Evolutionary conservation across 2,329 filamentous ascomycete genomes (phyloP).

Genomic region (Malbranchea cinnamomea): DNA sequence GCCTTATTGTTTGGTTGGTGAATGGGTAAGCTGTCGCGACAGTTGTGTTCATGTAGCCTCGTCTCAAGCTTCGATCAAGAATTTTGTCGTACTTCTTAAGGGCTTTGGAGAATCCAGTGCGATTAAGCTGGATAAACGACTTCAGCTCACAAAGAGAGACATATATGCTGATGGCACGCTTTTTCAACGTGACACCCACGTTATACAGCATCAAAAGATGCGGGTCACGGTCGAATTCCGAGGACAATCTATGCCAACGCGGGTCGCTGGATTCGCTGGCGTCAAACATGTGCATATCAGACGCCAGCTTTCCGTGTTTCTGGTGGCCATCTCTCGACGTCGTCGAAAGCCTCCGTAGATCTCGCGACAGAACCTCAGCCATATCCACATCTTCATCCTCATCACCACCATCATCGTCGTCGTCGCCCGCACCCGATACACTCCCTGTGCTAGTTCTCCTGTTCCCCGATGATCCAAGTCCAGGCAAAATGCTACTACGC

Average conservation of each 20-base stretch:
- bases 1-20: conserved; percentile 52
- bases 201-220: conserved; percentile 57
- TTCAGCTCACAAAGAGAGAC: conserved; percentile 90
- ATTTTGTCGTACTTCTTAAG: conserved; percentile 99
- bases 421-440: conserved; percentile 39
- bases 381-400: conserved; percentile 51
- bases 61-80: conserved; percentile 64
- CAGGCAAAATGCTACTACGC: conserved; percentile 38
- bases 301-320: too few species aligned
- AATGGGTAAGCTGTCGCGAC: conserved; percentile 77
- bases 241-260: too few species aligned
- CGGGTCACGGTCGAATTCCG: conserved; percentile 54
- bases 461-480: conserved; percentile 30
- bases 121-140: conserved; percentile 90
- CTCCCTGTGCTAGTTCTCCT: conserved; percentile 32
- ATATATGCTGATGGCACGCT: conserved; percentile 72
- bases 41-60: conserved; percentile 55
- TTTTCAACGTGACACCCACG: conserved; percentile 74
- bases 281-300: too few species aligned
- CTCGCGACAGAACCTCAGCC: conserved; percentile 25
- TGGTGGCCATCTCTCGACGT: conserved; percentile 9
- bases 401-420: conserved; percentile 37
- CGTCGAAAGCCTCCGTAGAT: conserved; percentile 24
- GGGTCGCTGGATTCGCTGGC: conserved; percentile 14
- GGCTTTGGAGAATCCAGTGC: conserved; percentile 90